Evolutionary conservation across 257 asterid species (phyloP).

Genomic region (Leonotis leonurus): DNA sequence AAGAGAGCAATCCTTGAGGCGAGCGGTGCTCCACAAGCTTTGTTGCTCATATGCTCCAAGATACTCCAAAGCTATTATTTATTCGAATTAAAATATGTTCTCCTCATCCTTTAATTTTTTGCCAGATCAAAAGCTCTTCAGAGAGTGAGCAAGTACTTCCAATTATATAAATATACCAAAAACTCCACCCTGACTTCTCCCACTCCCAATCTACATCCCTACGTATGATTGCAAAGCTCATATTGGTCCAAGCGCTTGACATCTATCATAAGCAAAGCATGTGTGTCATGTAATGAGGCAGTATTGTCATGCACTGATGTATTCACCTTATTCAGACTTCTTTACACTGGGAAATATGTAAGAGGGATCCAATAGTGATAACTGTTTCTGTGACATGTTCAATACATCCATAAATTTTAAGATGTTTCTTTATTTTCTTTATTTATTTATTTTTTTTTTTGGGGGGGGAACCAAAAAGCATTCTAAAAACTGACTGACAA

Average conservation of each 20-base stretch:
- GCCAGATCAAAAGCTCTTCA: slow-evolving; percentile 84
- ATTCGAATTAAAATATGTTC: slow-evolving; percentile 59
- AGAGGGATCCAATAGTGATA: slow-evolving; percentile 11
- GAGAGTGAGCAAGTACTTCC: slow-evolving; percentile 89
- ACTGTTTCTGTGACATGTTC: slow-evolving; percentile 10
- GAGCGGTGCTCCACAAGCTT: slow-evolving; percentile 99
- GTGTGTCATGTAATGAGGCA: slow-evolving; percentile 65
- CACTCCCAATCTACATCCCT: slow-evolving; percentile 96
- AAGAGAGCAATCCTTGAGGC: slow-evolving; percentile 94
- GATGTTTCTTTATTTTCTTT: neutral
- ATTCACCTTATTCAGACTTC: slow-evolving; percentile 45
- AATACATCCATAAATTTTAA: neutral
- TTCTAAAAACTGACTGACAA: neutral
- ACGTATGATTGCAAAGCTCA: slow-evolving; percentile 97
- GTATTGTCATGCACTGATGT: slow-evolving; percentile 38
- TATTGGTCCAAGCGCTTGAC: slow-evolving; percentile 92
- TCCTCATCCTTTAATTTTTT: slow-evolving; percentile 70
- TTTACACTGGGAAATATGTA: slow-evolving; percentile 29
- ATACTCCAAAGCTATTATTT: slow-evolving; percentile 79
- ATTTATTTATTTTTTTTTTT: no score
- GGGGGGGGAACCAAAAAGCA: neutral
- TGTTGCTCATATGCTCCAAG: slow-evolving; percentile 88
- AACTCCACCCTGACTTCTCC: slow-evolving; percentile 91
- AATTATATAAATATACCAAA: slow-evolving; percentile 60
- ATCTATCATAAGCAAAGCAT: slow-evolving; percentile 97